These are phyloP conservation scores for Alternaria dauci DNA, from an alignment of 2,329 filamentous ascomycete species.

Conservation along the genomic window DNA sequence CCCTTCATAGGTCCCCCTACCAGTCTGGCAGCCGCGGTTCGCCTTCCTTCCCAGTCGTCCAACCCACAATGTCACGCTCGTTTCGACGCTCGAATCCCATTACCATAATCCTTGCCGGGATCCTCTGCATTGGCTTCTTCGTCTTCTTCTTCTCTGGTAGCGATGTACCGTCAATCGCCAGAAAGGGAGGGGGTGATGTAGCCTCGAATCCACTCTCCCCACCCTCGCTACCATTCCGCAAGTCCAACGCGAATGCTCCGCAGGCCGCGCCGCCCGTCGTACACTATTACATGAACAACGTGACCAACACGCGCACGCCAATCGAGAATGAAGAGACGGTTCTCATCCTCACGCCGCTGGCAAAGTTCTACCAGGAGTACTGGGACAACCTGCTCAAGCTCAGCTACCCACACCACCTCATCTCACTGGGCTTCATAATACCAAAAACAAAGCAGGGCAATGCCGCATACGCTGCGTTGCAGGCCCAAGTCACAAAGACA, in stretches of 20 bases:
- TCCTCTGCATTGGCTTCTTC: constrained; percentile 71
- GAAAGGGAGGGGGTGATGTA: constrained; percentile 61
- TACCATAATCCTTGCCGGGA: constrained; percentile 74
- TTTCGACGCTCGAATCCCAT: constrained; percentile 82
- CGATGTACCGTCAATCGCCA: constrained; percentile 60
- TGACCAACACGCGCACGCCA: constrained; percentile 81
- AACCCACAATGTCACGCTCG: constrained; percentile 66
- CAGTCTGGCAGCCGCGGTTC: constrained; percentile 43
- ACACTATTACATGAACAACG: constrained; percentile 93
- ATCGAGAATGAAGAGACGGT: constrained; percentile 83
- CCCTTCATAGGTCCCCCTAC: constrained; percentile 34
- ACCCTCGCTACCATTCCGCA: constrained; percentile 77
- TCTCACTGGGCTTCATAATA: constrained; percentile 94
- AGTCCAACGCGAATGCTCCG: constrained; percentile 64
- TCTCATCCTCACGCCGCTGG: constrained; percentile 90
- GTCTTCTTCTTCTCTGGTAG: constrained; percentile 70
- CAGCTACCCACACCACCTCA: constrained; percentile 89
- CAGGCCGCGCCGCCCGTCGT: constrained; percentile 81
- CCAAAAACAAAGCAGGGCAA: constrained; percentile 95
- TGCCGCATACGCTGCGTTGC: constrained; percentile 79
- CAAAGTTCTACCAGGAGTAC: constrained; percentile 91
- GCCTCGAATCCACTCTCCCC: constrained; percentile 76
- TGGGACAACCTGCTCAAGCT: constrained; percentile 92
- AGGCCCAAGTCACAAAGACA: constrained; percentile 84
- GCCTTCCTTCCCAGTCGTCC: constrained; percentile 27